Evolutionary conservation across 1,284 basidiomycete species (phyloP), one percentile per base, ranked within the genome.

Genomic region (Ceratobasidium sp.): DNA sequence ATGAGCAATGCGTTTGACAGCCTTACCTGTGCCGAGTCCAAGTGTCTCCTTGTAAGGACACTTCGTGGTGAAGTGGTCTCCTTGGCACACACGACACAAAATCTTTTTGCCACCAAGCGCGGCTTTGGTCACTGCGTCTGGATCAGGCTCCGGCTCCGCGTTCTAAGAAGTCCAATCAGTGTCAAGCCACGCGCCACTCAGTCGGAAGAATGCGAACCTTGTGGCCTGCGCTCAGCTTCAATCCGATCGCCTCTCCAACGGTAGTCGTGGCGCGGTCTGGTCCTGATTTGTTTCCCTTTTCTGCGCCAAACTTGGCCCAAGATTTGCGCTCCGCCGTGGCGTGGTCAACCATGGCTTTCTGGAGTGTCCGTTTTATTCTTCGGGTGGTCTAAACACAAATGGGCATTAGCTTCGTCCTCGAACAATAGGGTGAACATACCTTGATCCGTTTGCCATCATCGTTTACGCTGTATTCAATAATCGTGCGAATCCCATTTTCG

Each of bases 21-120:
- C 11, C 35, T 5, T 38, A 38, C 35, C 35, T 5, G 35, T 38
- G 35, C 77, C 88, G 13, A 95, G 88, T 55, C 84, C 85, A 52
- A 88, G 82, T 23, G 94, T 93, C 78, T 98, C 96, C 83, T 96
- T 98, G 88, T 98, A 98, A 13, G 98, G 98, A 87, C 98, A 99
- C 82, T 96, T 96, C 75, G 96, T 93, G 13, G 98, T 99, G 83
- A 96, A 99, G 84, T 99, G 98, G 77, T 93, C 93, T 73, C 97
- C 97, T 81, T 97, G 95, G 85, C 98, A 99, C 73, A 98, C 84
- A 78, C 98, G 89, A 87, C 97, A 99, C 66, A 88, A 85, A 76
- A 99, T 94, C 79, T 95, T 95, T 81, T 95, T 95, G 75, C 80
- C 81, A 70, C 83, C 88, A 32, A 94, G 88, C 77, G 89, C 88